Conservation (phyloP, 176 grass and related monocot genomes). For the Carex myosuroides region DNA sequence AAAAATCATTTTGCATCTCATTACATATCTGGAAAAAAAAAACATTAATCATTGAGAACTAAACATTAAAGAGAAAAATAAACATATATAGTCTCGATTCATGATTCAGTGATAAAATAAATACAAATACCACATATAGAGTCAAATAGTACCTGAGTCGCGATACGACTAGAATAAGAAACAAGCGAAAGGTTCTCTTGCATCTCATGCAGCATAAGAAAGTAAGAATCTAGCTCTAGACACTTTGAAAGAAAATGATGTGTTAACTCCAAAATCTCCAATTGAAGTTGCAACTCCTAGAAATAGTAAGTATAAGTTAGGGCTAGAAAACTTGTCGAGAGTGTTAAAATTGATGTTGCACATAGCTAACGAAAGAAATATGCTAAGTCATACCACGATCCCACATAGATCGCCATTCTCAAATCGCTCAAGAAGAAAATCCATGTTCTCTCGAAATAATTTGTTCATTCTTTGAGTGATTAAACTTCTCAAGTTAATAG, state of each 20-base stretch:
- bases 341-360: not conserved
- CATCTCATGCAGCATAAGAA: slow-evolving; percentile 90
- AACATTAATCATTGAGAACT: slow-evolving; percentile 9
- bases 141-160: slow-evolving; percentile 62
- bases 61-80: slow-evolving; percentile 1
- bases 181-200: slow-evolving; percentile 95
- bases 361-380: slow-evolving; percentile 12
- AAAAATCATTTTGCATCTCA: slow-evolving; percentile 97
- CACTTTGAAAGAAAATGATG: slow-evolving; percentile 77
- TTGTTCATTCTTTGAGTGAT: slow-evolving; percentile 96
- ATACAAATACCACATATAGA: slow-evolving; percentile 10
- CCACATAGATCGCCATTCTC: slow-evolving; percentile 84
- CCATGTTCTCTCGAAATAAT: slow-evolving; percentile 93
- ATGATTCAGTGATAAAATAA: not conserved
- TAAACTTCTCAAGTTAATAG: slow-evolving; percentile 90
- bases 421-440: slow-evolving; percentile 80
- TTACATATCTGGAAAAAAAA: slow-evolving; percentile 66
- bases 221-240: slow-evolving; percentile 93
- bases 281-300: slow-evolving; percentile 78
- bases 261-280: slow-evolving; percentile 95
- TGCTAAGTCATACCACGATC: slow-evolving; percentile 58
- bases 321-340: not conserved
- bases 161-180: slow-evolving; percentile 94
- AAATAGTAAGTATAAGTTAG: slow-evolving; percentile 13
- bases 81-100: slow-evolving; percentile 9